These are phyloP conservation scores for Capronia epimyces DNA, from an alignment of 2,329 filamentous ascomycete species.

Conservation along the genomic window DNA sequence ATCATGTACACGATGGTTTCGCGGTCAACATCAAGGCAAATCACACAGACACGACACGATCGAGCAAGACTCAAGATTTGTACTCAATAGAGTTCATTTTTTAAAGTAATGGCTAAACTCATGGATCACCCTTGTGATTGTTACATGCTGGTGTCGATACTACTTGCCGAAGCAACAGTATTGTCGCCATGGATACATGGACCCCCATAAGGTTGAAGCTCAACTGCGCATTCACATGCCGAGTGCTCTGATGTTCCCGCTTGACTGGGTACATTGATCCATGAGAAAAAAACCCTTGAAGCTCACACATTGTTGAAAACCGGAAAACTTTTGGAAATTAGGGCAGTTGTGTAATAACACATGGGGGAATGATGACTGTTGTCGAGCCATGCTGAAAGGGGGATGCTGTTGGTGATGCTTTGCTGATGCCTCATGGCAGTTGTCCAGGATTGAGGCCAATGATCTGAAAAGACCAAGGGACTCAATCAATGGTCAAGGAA, in stretches of 20 bases:
- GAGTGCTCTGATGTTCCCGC: background rate
- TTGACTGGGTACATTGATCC: background rate
- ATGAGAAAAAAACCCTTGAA: background rate
- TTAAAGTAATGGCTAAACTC: background rate
- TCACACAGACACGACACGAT: background rate
- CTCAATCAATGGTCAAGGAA: conserved; percentile 7
- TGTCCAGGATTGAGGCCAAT: conserved; percentile 10
- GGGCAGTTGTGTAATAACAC: background rate
- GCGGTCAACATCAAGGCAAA: no score
- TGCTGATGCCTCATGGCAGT: background rate
- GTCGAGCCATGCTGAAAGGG: background rate
- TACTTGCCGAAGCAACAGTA: background rate
- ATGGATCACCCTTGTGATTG: conserved; percentile 1
- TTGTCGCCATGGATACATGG: background rate
- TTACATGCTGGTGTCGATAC: background rate
- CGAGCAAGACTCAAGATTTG: background rate
- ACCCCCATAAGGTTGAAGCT: background rate
- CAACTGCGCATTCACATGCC: conserved; percentile 1
- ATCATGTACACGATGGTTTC: no score
- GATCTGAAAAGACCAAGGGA: conserved; percentile 18
- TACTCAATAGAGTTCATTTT: background rate
- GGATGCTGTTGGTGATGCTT: background rate
- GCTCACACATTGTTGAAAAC: background rate
- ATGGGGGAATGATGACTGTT: background rate
- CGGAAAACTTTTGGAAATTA: background rate